Base-by-base conservation (phyloP, 2,329 filamentous ascomycete species). In the Elsinoe fawcettii region DNA sequence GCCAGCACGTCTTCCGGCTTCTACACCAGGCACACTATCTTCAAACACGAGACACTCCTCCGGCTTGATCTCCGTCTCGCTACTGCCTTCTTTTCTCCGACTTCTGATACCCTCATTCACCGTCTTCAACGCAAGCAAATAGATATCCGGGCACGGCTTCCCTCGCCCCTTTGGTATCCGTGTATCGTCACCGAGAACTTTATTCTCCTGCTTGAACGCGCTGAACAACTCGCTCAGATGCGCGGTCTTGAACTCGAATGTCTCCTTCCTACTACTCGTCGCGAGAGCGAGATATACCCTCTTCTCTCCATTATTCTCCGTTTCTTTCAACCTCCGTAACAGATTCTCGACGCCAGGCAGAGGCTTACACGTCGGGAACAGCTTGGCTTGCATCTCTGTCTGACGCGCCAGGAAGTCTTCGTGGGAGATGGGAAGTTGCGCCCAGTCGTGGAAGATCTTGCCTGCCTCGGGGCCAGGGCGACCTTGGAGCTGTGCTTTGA, bases 81-180 rank as follows among this genome's bases (percentile, higher is more conserved):
- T n/a, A 1, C 9, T 12, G 9, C 25, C 53, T 39, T 57, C 27
- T 34, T 44, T 39, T 9, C 74, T 74, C 54, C 54, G 27, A 6
- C 18, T 16, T 27, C 30, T 20, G 5, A 95, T 76, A 14, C 83
- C 82, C 43, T 82, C 81, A 72, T 99, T 99, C 69, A 99, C 86
- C 2, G 85, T 88, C 71, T 87, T 78, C 57, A 99, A 76, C 0
- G 93, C 92, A 0, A 97, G 77, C 7, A 95, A 74, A 72, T 95
- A 97, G 64, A 99, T 99, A 72, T 99, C 92, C 0, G 92, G 93
- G 30, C 92, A 80, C 0, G 93, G 93, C 73, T 99, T 99, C 11
- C 93, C 93, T n/a, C 90, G 77, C 0, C 92, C 92, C 2, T 79
- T 72, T 0, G 80, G 75, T 63, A 99, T 88, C 53, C 93, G 80